A percentile compares a stretch with the other conserved stretches of the same genome.
phyloP scores from a whole-genome alignment of 768 basidiomycete species.

The Naganishia vaughanmartiniae region DNA sequence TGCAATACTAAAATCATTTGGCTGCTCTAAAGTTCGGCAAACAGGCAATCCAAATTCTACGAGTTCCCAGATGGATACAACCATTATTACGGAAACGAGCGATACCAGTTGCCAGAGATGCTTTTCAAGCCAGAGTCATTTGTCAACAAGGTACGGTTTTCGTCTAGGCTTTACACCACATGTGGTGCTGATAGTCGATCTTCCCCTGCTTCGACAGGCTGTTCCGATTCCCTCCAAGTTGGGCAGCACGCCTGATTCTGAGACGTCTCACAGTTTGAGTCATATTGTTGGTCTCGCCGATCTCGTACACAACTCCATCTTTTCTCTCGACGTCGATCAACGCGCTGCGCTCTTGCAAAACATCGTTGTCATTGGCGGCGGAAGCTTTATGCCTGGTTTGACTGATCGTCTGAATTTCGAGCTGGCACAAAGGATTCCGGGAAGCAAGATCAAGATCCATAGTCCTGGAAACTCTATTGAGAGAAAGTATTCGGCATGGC shows the following conservation, averaged over 20 bases:
- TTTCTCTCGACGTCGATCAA: conserved; percentile 84
- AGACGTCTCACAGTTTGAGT: conserved; percentile 52
- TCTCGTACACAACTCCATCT: conserved; percentile 73
- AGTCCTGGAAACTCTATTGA: conserved; percentile 87
- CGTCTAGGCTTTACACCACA: no score
- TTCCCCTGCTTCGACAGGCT: conserved; percentile 23
- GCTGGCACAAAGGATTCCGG: conserved; percentile 53
- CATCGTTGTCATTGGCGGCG: conserved; percentile 93
- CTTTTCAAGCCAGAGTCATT: conserved; percentile 68
- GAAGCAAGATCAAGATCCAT: conserved; percentile 73
- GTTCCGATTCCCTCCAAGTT: conserved; percentile 30
- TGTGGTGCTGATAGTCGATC: conserved; percentile 23
- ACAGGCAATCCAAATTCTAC: conserved; percentile 59
- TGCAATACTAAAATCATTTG: not conserved
- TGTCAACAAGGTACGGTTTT: conserved; percentile 45
- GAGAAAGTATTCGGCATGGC: conserved; percentile 86
- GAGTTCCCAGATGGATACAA: conserved; percentile 96
- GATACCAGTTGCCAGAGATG: conserved; percentile 80
- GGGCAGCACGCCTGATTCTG: conserved; percentile 43
- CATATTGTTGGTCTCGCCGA: conserved; percentile 59
- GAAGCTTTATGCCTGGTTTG: conserved; percentile 80
- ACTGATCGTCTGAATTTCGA: conserved; percentile 78
- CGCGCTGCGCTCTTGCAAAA: conserved; percentile 86
- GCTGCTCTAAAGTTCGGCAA: not conserved
- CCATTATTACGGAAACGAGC: conserved; percentile 73